phyloP scores from a whole-genome alignment of 768 basidiomycete genomes.

The Fibroporia radiculosa region DNA sequence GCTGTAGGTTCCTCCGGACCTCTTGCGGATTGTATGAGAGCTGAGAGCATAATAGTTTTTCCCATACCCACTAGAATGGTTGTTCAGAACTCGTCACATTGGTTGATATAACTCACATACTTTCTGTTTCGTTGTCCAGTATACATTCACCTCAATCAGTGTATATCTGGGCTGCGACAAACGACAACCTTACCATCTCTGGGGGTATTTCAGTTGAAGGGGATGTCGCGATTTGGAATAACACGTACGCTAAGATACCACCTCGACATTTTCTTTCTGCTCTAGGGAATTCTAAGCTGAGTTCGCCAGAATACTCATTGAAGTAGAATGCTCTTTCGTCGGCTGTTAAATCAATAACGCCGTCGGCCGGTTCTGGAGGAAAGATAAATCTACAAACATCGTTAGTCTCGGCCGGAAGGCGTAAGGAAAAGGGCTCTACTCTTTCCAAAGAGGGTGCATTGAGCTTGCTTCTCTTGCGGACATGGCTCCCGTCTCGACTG shows the following conservation, averaged over 20 bases:
- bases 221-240: neutral
- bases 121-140: too few relatives aligned
- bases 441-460: slow-evolving; percentile 93
- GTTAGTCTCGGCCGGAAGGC: slow-evolving; percentile 7
- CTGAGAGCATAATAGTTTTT: slow-evolving; percentile 89
- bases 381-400: slow-evolving; percentile 55
- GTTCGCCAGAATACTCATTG: slow-evolving; percentile 86
- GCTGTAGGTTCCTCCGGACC: slow-evolving; percentile 34
- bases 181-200: slow-evolving; percentile 5
- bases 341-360: slow-evolving; percentile 69
- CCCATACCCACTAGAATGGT: slow-evolving; percentile 91
- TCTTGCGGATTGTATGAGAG: slow-evolving; percentile 77
- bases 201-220: neutral
- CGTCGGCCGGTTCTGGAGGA: slow-evolving; percentile 48
- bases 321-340: slow-evolving; percentile 81
- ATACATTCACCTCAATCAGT: too few relatives aligned
- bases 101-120: too few relatives aligned
- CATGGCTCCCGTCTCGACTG: slow-evolving; percentile 68
- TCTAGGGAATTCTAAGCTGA: slow-evolving; percentile 79
- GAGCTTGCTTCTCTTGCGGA: slow-evolving; percentile 63
- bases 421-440: slow-evolving; percentile 41
- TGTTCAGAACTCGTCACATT: too few relatives aligned
- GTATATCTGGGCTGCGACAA: neutral
- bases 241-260: slow-evolving; percentile 77
- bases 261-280: slow-evolving; percentile 72